Conservation (phyloP, 106 monocot genomes). For the Dioscorea zingiberensis region DNA sequence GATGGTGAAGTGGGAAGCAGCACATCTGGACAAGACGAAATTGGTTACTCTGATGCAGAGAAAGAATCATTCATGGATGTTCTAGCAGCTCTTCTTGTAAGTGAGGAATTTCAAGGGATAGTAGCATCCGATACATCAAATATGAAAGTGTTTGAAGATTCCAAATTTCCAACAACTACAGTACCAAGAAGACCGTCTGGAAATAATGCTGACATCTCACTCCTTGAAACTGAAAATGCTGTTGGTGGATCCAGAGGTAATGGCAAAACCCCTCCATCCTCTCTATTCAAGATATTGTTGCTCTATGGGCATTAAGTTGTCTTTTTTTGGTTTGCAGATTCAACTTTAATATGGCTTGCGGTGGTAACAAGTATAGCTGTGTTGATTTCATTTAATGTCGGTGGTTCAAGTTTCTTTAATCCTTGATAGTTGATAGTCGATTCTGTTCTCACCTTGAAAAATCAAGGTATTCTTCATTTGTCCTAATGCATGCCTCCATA, state of each 20-base stretch:
- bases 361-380: slow-evolving; percentile 65
- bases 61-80: slow-evolving; percentile 86
- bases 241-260: slow-evolving; percentile 29
- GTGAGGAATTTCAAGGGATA: slow-evolving; percentile 97
- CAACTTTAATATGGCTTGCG: slow-evolving; percentile 69
- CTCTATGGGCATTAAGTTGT: neutral
- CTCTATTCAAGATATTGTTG: too few species aligned
- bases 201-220: slow-evolving; percentile 23
- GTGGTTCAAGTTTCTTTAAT: slow-evolving; percentile 69
- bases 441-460: neutral
- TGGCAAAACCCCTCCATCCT: too few species aligned
- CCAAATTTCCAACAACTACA: slow-evolving; percentile 9
- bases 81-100: slow-evolving; percentile 77
- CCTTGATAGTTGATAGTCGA: slow-evolving; percentile 40
- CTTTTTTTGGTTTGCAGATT: slow-evolving; percentile 35
- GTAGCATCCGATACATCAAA: slow-evolving; percentile 71
- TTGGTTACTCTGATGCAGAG: slow-evolving; percentile 17
- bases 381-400: slow-evolving; percentile 62
- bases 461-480: neutral
- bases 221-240: slow-evolving; percentile 23
- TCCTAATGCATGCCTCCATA: too few species aligned
- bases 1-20: slow-evolving; percentile 15
- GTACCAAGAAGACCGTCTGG: slow-evolving; percentile 12
- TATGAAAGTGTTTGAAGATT: slow-evolving; percentile 23
- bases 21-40: slow-evolving; percentile 15